Percentiles rank a stretch among this genome's conserved stretches.
phyloP scores from a whole-genome alignment of 345 rosid species.

The Cardamine occulta region DNA sequence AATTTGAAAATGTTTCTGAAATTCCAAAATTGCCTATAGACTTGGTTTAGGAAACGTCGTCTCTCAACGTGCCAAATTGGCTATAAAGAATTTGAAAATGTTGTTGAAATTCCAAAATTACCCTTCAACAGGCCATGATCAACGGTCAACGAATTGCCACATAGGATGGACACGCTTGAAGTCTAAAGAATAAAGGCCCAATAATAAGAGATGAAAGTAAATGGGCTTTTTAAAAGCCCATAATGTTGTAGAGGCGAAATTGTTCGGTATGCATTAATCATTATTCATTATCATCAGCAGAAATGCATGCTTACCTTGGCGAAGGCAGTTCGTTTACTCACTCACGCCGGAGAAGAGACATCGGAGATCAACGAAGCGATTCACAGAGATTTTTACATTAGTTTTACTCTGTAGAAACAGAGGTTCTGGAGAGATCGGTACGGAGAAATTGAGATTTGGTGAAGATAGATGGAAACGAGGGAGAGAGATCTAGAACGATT shows the following conservation, averaged over 20 bases:
- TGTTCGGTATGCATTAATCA: neutral
- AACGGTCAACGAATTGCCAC: neutral
- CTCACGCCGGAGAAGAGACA: slow-evolving; percentile 28
- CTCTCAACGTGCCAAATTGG: neutral
- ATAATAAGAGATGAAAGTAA: neutral
- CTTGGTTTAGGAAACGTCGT: too few species aligned
- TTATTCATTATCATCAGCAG: too few species aligned
- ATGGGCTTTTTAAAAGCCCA: slow-evolving; percentile 15
- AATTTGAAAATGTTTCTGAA: neutral
- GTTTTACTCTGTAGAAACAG: too few species aligned
- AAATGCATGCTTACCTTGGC: slow-evolving; percentile 30
- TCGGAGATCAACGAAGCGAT: slow-evolving; percentile 21
- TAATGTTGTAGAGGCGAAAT: neutral
- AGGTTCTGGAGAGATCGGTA: slow-evolving; percentile 39
- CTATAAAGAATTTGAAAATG: neutral
- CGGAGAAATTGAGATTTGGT: slow-evolving; percentile 15
- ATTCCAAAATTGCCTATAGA: neutral
- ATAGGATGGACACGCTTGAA: neutral
- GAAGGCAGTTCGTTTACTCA: slow-evolving; percentile 38
- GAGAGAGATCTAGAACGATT: slow-evolving; percentile 58
- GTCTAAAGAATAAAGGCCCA: neutral
- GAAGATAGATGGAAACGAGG: slow-evolving; percentile 46
- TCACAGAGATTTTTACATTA: too few species aligned
- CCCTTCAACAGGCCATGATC: too few species aligned
- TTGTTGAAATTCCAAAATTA: neutral